A percentile compares a stretch with the other conserved stretches of the same genome.
phyloP scores from a whole-genome alignment of 441 rosid genomes.

The Melastoma candidum region DNA sequence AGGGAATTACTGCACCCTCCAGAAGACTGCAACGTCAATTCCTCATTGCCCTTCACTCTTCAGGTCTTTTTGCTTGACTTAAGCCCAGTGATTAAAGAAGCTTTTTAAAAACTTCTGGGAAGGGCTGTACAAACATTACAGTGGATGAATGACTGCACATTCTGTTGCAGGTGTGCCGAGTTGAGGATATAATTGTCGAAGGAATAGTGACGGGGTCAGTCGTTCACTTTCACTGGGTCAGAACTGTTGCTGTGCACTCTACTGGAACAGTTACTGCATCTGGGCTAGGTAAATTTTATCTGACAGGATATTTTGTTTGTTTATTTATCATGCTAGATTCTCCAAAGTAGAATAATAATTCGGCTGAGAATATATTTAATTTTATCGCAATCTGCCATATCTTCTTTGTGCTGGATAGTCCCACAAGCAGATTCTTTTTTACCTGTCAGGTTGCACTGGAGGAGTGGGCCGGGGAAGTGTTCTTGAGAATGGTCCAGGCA shows the following conservation, averaged over 20 bases:
- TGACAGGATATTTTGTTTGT: background rate
- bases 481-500: constrained; percentile 57
- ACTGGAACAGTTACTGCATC: constrained; percentile 60
- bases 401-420: background rate
- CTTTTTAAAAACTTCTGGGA: too few relatives aligned
- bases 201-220: constrained; percentile 77
- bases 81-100: too few relatives aligned
- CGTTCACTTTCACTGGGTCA: constrained; percentile 80
- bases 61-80: constrained; percentile 44
- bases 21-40: constrained; percentile 85
- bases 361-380: too few relatives aligned
- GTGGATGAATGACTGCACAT: background rate
- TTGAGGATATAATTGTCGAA: constrained; percentile 62
- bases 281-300: constrained; percentile 51
- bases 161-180: constrained; percentile 73
- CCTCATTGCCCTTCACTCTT: constrained; percentile 79
- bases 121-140: too few relatives aligned
- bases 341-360: background rate
- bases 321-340: background rate
- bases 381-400: background rate
- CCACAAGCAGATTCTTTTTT: background rate
- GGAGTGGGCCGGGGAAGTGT: constrained; percentile 78
- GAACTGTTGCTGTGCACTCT: constrained; percentile 45
- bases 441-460: constrained; percentile 67
- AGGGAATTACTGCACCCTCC: constrained; percentile 80